Conservation (phyloP, 2,329 filamentous ascomycete genomes). For the Colletotrichum cuscutae region DNA sequence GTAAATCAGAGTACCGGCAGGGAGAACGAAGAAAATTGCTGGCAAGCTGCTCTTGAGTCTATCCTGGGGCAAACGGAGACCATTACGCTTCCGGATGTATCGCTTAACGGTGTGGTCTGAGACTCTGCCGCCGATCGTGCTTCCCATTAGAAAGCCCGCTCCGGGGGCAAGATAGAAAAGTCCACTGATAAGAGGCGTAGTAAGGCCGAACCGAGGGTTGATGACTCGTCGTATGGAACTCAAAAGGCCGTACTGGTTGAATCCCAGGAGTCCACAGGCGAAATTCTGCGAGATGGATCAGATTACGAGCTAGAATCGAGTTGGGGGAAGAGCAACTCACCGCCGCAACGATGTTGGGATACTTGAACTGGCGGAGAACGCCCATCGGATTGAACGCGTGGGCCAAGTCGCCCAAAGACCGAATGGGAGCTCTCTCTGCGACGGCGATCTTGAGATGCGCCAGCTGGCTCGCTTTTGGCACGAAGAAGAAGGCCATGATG, state of each 20-base stretch:
- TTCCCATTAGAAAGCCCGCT: conserved; percentile 72
- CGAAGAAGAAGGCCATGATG: conserved; percentile 65
- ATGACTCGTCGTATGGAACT: conserved; percentile 77
- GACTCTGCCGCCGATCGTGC: conserved; percentile 75
- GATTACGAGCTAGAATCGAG: neutral
- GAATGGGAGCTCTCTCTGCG: conserved; percentile 50
- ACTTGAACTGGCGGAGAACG: conserved; percentile 71
- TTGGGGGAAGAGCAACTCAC: conserved; percentile 49
- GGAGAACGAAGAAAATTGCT: conserved; percentile 70
- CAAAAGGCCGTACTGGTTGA: conserved; percentile 77
- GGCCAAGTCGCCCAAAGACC: conserved; percentile 24
- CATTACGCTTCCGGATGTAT: conserved; percentile 62
- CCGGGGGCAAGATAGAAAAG: conserved; percentile 79
- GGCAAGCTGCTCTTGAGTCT: conserved; percentile 69
- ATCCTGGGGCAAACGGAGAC: conserved; percentile 75
- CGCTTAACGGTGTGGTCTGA: conserved; percentile 71
- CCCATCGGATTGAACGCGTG: conserved; percentile 73
- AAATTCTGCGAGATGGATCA: conserved; percentile 16
- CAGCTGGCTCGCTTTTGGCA: conserved; percentile 74
- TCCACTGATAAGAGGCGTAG: conserved; percentile 71
- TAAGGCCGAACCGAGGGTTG: conserved; percentile 75
- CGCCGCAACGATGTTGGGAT: conserved; percentile 70
- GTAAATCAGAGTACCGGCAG: conserved; percentile 74
- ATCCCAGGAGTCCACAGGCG: conserved; percentile 59
- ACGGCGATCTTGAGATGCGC: conserved; percentile 60